A percentile compares a stretch with the other conserved stretches of the same genome.
Conservation (phyloP, 345 rosid species). For the Acer yangbiense region DNA sequence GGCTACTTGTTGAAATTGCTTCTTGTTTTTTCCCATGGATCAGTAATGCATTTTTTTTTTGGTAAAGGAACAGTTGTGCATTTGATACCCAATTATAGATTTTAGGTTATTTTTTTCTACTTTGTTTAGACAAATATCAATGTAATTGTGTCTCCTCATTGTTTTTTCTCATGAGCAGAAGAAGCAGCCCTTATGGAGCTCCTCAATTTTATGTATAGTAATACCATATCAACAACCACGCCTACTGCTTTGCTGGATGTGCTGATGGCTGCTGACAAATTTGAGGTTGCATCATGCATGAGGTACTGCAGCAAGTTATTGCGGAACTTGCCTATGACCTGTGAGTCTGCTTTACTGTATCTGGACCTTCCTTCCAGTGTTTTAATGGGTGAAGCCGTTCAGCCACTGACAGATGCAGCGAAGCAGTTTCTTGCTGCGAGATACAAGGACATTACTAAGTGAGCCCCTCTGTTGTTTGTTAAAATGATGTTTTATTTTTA, state of each 20-base stretch:
- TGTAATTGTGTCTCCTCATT: background rate
- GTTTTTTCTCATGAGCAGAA: conserved; percentile 47
- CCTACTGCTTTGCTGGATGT: conserved; percentile 68
- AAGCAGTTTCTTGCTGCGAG: conserved; percentile 59
- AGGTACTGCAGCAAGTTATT: conserved; percentile 69
- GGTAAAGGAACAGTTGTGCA: background rate
- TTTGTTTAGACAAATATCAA: background rate
- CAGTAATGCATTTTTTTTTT: background rate
- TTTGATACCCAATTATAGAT: background rate
- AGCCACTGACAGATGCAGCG: conserved; percentile 75
- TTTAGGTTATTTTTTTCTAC: background rate
- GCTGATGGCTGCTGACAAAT: conserved; percentile 80
- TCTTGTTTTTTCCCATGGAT: background rate
- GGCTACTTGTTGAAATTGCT: background rate
- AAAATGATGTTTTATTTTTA: background rate
- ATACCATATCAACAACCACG: conserved; percentile 44
- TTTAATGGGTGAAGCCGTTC: conserved; percentile 68
- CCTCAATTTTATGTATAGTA: conserved; percentile 71
- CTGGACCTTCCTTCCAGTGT: conserved; percentile 77
- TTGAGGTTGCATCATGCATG: conserved; percentile 86
- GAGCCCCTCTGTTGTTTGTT: conserved; percentile 22
- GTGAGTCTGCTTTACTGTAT: conserved; percentile 74
- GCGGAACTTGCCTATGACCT: conserved; percentile 67
- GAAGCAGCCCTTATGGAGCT: conserved; percentile 83
- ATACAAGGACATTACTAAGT: conserved; percentile 69